phyloP scores from a whole-genome alignment of 75 land plant genomes.

The Picea glauca region DNA sequence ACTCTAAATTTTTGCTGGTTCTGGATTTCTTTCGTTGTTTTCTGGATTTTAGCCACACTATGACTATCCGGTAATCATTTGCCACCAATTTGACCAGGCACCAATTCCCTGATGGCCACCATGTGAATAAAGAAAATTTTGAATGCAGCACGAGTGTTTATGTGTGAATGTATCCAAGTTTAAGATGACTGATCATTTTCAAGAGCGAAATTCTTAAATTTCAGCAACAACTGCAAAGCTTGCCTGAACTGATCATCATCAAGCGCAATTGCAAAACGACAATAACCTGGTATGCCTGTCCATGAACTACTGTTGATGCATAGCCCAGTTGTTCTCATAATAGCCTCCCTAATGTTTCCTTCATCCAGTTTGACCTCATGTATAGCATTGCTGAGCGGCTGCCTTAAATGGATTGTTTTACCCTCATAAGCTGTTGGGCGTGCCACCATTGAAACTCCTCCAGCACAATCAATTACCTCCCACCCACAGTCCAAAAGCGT shows the following conservation, averaged over 20 bases:
- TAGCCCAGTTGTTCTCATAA: conserved; percentile 63
- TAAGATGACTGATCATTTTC: too few relatives aligned
- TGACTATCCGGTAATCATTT: too few relatives aligned
- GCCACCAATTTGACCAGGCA: too few relatives aligned
- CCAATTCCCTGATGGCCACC: too few relatives aligned
- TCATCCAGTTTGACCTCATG: conserved; percentile 36
- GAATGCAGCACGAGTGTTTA: too few relatives aligned
- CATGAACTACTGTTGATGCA: conserved; percentile 78
- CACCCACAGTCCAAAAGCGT: conserved; percentile 74
- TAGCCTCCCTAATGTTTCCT: conserved; percentile 67
- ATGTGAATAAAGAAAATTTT: too few relatives aligned
- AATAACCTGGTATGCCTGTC: conserved; percentile 86
- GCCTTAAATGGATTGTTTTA: conserved; percentile 27
- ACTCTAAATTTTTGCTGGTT: too few relatives aligned
- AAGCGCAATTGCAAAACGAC: conserved; percentile 80
- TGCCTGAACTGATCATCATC: conserved; percentile 49
- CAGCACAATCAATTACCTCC: conserved; percentile 63
- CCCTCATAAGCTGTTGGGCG: conserved; percentile 72
- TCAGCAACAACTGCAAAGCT: conserved; percentile 52
- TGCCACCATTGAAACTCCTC: conserved; percentile 88
- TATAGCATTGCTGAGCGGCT: conserved; percentile 11
- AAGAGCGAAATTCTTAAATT: conserved; percentile 48
- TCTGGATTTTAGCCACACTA: too few relatives aligned
- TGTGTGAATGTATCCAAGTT: too few relatives aligned
- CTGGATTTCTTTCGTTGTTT: too few relatives aligned